Evolutionary conservation across 495 filamentous ascomycete species (phyloP).

Genomic region (Hyaloscypha hepaticicola): DNA sequence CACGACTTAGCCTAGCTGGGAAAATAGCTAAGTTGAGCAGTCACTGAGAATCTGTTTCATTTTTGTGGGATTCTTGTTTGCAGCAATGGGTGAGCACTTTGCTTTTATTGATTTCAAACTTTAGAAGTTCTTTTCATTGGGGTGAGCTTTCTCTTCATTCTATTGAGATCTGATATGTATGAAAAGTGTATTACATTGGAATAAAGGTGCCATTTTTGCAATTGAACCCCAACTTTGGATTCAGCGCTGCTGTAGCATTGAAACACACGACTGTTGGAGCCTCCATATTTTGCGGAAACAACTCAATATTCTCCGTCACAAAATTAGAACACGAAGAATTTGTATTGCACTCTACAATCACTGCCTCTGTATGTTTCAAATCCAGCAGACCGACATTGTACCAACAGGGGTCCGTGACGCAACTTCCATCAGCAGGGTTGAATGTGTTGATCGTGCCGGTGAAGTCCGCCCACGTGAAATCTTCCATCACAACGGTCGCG

Average conservation of each 20-base stretch:
- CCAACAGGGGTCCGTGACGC: slow-evolving; percentile 43
- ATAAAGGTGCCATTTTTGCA: slow-evolving; percentile 2
- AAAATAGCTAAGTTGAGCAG: too few relatives aligned
- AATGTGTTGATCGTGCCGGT: slow-evolving; percentile 43
- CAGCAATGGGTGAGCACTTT: too few relatives aligned
- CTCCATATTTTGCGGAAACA: not conserved
- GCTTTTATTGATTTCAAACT: too few relatives aligned
- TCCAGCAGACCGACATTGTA: slow-evolving; percentile 39
- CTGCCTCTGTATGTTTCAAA: slow-evolving; percentile 39
- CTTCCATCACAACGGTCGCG: slow-evolving; percentile 37
- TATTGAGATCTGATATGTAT: not conserved
- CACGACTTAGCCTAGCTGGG: too few relatives aligned
- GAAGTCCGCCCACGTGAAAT: slow-evolving; percentile 38
- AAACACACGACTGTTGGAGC: not conserved
- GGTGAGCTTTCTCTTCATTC: too few relatives aligned
- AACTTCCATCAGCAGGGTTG: slow-evolving; percentile 42
- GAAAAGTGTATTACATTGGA: not conserved
- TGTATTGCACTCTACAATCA: slow-evolving; percentile 1
- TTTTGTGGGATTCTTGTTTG: too few relatives aligned
- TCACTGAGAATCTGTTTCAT: too few relatives aligned
- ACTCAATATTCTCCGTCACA: not conserved
- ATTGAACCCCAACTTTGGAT: slow-evolving; percentile 1
- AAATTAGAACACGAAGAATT: not conserved
- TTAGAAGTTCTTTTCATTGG: too few relatives aligned
- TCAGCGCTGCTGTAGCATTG: not conserved